A percentile compares a stretch with the other conserved stretches of the same genome.
phyloP scores from a whole-genome alignment of 2,329 filamentous ascomycete species.

The Torrubiella hemipterigena region DNA sequence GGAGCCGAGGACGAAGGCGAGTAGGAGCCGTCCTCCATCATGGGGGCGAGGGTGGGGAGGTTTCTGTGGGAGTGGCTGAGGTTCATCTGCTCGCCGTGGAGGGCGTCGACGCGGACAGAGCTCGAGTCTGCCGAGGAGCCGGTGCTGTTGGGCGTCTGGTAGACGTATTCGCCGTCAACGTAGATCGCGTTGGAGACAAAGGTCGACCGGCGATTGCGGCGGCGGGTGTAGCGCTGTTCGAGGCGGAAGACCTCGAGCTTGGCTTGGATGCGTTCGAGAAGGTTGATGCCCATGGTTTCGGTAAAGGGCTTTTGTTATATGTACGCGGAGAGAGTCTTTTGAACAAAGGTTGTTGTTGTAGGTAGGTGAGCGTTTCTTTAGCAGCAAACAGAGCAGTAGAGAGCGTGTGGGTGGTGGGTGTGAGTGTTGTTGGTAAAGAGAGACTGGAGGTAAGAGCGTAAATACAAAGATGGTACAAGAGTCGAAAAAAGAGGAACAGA shows the following conservation, averaged over 20 bases:
- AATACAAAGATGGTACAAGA: slow-evolving; percentile 1
- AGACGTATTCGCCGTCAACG: slow-evolving; percentile 91
- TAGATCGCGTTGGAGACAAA: slow-evolving; percentile 85
- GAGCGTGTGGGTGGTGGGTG: not conserved
- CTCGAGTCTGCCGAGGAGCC: slow-evolving; percentile 40
- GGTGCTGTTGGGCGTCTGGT: slow-evolving; percentile 50
- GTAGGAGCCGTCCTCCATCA: slow-evolving; percentile 3
- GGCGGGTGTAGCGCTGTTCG: slow-evolving; percentile 87
- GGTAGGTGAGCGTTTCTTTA: too few species aligned
- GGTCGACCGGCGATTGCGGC: slow-evolving; percentile 73
- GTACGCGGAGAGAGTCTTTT: slow-evolving; percentile 2
- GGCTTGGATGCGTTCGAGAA: slow-evolving; percentile 49
- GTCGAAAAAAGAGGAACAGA: slow-evolving; percentile 5
- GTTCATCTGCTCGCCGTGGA: slow-evolving; percentile 21
- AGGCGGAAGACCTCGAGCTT: slow-evolving; percentile 87
- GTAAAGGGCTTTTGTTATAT: slow-evolving; percentile 3
- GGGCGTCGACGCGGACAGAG: slow-evolving; percentile 21
- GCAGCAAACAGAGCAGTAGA: too few species aligned
- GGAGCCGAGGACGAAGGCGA: slow-evolving; percentile 5
- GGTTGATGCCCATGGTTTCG: slow-evolving; percentile 33
- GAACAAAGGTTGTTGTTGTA: too few species aligned
- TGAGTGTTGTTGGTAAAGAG: not conserved
- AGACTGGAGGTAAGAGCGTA: not conserved
- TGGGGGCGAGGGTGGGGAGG: slow-evolving; percentile 14
- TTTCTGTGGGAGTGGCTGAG: slow-evolving; percentile 13